Conservation (phyloP, 228 moss, liverwort and hornwort species). For the Sphagnum fallax region DNA sequence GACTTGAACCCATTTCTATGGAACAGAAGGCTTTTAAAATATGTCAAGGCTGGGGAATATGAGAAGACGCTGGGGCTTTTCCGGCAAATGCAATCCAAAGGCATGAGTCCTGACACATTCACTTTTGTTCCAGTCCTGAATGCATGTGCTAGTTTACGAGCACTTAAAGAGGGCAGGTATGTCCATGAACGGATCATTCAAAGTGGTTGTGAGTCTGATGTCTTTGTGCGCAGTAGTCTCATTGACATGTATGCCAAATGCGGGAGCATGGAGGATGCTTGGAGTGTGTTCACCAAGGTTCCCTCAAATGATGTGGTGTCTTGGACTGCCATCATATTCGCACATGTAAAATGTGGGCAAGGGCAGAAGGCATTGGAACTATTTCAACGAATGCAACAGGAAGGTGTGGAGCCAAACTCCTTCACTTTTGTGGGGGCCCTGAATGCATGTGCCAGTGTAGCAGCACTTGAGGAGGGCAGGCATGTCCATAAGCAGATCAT, state of each 20-base stretch:
- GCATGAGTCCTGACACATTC: constrained; percentile 2
- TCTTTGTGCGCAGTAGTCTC: neutral
- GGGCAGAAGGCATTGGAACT: constrained; percentile 22
- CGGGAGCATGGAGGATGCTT: constrained; percentile 2
- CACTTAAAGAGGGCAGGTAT: neutral
- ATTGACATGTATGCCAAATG: constrained; percentile 7
- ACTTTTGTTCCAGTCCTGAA: constrained; percentile 1
- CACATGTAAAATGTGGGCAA: neutral
- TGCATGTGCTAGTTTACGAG: constrained; percentile 1
- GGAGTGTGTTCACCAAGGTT: neutral
- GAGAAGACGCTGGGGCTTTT: neutral
- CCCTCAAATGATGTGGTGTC: neutral
- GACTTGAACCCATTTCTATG: neutral
- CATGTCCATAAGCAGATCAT: constrained; percentile 5
- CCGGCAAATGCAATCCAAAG: constrained; percentile 4
- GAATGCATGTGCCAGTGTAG: constrained; percentile 16
- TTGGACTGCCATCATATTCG: constrained; percentile 1
- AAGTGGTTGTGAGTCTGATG: constrained; percentile 3
- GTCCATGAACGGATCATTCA: constrained; percentile 1
- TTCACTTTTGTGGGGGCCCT: constrained; percentile 37
- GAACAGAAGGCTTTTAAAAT: neutral
- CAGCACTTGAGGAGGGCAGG: constrained; percentile 5
- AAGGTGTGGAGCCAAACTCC: constrained; percentile 23
- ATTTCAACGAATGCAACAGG: constrained; percentile 19
- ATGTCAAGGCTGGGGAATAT: neutral